A percentile compares a stretch with the other conserved stretches of the same genome.
Conservation (phyloP, 2,329 filamentous ascomycete genomes). For the Colletotrichum sojae region DNA sequence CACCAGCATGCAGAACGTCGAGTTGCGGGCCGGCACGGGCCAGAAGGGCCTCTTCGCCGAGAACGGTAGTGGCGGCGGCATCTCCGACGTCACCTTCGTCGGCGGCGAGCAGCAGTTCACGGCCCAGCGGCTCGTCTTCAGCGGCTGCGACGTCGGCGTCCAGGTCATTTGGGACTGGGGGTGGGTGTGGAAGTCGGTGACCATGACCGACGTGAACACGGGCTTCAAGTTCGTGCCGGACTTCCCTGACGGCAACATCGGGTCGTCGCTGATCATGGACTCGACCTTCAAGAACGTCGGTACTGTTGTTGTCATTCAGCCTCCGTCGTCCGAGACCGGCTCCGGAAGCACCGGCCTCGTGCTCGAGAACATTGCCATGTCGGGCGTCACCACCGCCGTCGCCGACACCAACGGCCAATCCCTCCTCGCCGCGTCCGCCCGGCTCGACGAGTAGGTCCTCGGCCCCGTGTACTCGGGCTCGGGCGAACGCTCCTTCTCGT, state of each 20-base stretch:
- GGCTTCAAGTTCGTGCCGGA: constrained; percentile 29
- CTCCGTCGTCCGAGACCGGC: neutral
- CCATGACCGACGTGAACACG: constrained; percentile 13
- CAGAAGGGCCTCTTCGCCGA: constrained; percentile 46
- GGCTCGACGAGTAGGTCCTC: constrained; percentile 40
- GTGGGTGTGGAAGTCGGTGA: constrained; percentile 37
- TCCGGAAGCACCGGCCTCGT: constrained; percentile 53
- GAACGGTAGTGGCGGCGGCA: constrained; percentile 57
- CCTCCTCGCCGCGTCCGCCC: constrained; percentile 11
- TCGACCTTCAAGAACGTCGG: constrained; percentile 41
- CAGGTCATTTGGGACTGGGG: constrained; percentile 41
- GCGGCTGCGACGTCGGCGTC: constrained; percentile 18
- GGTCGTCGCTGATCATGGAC: constrained; percentile 40
- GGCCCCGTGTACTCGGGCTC: constrained; percentile 41
- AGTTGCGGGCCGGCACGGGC: neutral
- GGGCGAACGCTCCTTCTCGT: constrained; percentile 15
- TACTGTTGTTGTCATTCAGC: constrained; percentile 22
- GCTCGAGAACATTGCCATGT: constrained; percentile 69
- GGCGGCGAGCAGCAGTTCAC: constrained; percentile 54
- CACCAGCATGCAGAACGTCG: constrained; percentile 44
- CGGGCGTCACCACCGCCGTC: constrained; percentile 47
- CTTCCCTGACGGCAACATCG: constrained; percentile 11
- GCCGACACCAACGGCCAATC: constrained; percentile 37
- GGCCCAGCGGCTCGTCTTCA: constrained; percentile 16
- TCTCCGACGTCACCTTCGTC: constrained; percentile 73